Conservation (phyloP, 768 basidiomycete species). For the Suillus hirtellus region DNA sequence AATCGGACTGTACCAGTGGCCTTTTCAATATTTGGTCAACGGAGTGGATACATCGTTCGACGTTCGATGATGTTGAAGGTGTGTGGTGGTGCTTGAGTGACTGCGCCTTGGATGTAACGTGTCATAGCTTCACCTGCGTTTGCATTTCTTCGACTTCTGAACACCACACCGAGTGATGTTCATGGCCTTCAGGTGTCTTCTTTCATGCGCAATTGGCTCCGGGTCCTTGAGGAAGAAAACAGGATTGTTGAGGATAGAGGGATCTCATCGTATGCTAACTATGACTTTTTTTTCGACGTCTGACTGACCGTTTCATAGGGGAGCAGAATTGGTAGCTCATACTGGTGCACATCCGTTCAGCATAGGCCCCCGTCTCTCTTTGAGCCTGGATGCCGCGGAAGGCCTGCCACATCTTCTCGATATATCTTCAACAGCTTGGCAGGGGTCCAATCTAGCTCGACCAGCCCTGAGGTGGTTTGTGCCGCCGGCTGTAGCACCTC, state of each 20-base stretch:
- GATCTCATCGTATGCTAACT: constrained; percentile 43
- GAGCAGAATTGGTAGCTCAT: constrained; percentile 5
- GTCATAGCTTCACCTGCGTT: constrained; percentile 56
- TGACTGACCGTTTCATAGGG: neutral
- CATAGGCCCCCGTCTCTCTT: constrained; percentile 16
- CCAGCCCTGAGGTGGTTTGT: constrained; percentile 82
- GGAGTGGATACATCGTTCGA: constrained; percentile 73
- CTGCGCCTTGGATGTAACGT: constrained; percentile 11
- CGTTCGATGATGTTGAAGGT: constrained; percentile 60
- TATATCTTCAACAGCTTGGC: constrained; percentile 67
- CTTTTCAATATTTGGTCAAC: constrained; percentile 91
- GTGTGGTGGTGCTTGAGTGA: constrained; percentile 24
- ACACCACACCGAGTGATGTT: constrained; percentile 61
- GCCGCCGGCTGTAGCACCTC: constrained; percentile 83
- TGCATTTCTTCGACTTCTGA: constrained; percentile 75
- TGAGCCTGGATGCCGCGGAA: constrained; percentile 35
- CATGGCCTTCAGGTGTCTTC: constrained; percentile 62
- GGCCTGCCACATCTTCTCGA: constrained; percentile 54
- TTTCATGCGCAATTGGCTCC: constrained; percentile 56
- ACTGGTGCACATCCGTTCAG: neutral
- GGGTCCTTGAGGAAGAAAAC: constrained; percentile 47
- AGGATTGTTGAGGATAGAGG: constrained; percentile 40
- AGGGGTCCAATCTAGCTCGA: constrained; percentile 78
- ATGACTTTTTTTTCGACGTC: neutral
- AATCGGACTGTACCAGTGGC: constrained; percentile 57